Evolutionary conservation across 2,329 filamentous ascomycete species (phyloP), one percentile per base, ranked within the genome.

Genomic region (Fusarium subtropicale): DNA sequence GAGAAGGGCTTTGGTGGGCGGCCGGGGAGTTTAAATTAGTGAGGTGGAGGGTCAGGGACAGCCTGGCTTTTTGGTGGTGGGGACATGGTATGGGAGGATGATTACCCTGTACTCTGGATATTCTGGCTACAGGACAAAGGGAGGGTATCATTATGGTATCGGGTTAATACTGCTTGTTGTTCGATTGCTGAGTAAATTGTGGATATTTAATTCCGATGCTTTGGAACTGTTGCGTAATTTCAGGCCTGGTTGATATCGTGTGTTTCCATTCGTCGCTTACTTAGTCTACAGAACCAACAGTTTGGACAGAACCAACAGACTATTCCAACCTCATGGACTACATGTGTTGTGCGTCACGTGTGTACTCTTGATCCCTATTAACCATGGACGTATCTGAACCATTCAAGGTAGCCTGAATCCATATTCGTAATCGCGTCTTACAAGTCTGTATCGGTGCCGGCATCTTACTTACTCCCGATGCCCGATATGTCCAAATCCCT

Each of bases 41-140:
- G 58, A 51, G 33, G 48, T 56, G 60, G 58, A 28, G 11, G 56
- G 4, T 24, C 42, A 52, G 59, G 50, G 59, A 57, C 60, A 63
- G 58, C 34, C 60, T 63, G 60, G 60, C 59, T 42, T 61, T 28
- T 61, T 30, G 24, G 28, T 7, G 16, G n/a, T 42, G 50, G 13
- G 6, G 41, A 38, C 7, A 10, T 18, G 5, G 12, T 16, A 22
- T 18, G 24, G 20, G 1, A 6, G 24, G 33, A 10, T 20, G 15
- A 28, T 11, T 56, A 63, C 60, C 57, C 57, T 62, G 28, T 13
- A 62, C 20, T n/a, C 10, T 22, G n/a, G 4, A 13, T 18, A 13
- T 28, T 28, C 7, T 41, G 7, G 4, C 12, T 22, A 4, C 4
- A 12, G 1, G 13, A 22, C n/a, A 41, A 1, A 20, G 11, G 7